phyloP scores from a whole-genome alignment of 306 rosid species.

The Ziziphus jujuba region DNA sequence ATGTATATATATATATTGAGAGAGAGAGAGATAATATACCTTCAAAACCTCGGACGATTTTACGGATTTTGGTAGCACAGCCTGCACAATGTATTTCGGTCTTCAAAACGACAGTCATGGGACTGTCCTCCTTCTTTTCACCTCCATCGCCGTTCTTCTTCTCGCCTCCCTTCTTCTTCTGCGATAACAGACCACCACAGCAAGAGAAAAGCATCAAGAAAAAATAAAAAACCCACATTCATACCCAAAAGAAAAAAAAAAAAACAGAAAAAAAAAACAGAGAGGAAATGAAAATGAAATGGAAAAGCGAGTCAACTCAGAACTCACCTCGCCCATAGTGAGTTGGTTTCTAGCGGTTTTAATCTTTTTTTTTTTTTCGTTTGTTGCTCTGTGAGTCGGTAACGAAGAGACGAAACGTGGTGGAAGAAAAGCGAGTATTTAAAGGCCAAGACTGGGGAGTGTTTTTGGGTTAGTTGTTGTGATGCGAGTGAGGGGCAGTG shows the following conservation, averaged over 20 bases:
- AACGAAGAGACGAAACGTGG: neutral
- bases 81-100: slow-evolving; percentile 75
- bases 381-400: neutral
- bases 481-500: neutral
- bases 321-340: slow-evolving; percentile 23
- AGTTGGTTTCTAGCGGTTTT: neutral
- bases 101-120: slow-evolving; percentile 43
- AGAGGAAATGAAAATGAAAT: neutral
- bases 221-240: neutral
- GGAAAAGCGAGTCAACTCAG: neutral
- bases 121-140: slow-evolving; percentile 37
- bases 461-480: neutral
- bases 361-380: no score
- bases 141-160: slow-evolving; percentile 31
- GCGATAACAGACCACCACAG: slow-evolving; percentile 27
- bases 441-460: neutral
- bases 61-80: slow-evolving; percentile 55
- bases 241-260: neutral
- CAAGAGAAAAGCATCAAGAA: neutral
- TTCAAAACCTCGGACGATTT: slow-evolving; percentile 30
- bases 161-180: slow-evolving; percentile 36
- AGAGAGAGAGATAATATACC: no score
- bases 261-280: neutral
- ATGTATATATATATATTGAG: neutral
- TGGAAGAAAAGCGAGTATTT: neutral